These are phyloP conservation scores for Nevesoporus exiguus DNA, from an alignment of 768 basidiomycete species.

Conservation along the genomic window DNA sequence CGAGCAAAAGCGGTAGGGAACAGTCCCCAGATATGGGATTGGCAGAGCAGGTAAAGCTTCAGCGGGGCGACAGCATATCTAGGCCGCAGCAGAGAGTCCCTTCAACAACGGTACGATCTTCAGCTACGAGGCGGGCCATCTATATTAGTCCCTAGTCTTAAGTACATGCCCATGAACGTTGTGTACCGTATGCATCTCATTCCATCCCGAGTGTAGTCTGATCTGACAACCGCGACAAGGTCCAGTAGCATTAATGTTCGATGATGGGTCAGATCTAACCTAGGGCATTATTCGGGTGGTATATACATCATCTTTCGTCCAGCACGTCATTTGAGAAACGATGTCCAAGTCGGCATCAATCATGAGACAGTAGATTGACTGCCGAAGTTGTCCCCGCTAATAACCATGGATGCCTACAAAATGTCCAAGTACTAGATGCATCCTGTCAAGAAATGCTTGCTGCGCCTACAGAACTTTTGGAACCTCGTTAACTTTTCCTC, in stretches of 20 bases:
- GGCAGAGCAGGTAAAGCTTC: background rate
- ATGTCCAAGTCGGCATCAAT: too few species aligned
- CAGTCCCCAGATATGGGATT: background rate
- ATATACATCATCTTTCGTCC: too few species aligned
- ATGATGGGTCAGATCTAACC: too few species aligned
- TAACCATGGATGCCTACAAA: background rate
- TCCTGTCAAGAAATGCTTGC: conserved; percentile 15
- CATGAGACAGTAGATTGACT: too few species aligned
- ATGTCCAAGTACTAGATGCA: conserved; percentile 4
- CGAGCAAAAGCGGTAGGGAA: background rate
- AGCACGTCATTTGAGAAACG: too few species aligned
- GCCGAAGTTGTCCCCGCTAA: background rate
- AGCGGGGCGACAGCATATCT: background rate
- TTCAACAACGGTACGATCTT: background rate
- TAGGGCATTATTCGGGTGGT: too few species aligned
- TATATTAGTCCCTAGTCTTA: background rate
- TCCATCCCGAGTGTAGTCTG: background rate
- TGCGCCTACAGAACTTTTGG: conserved; percentile 18
- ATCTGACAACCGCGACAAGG: background rate
- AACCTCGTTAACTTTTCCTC: conserved; percentile 19
- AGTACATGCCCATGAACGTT: background rate
- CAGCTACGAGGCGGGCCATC: too few species aligned
- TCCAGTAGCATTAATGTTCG: background rate
- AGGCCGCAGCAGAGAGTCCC: background rate
- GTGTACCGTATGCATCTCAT: conserved; percentile 1